These are phyloP conservation scores for Colletotrichum theobromicola DNA, from an alignment of 2,329 filamentous ascomycete species.

Conservation along the genomic window DNA sequence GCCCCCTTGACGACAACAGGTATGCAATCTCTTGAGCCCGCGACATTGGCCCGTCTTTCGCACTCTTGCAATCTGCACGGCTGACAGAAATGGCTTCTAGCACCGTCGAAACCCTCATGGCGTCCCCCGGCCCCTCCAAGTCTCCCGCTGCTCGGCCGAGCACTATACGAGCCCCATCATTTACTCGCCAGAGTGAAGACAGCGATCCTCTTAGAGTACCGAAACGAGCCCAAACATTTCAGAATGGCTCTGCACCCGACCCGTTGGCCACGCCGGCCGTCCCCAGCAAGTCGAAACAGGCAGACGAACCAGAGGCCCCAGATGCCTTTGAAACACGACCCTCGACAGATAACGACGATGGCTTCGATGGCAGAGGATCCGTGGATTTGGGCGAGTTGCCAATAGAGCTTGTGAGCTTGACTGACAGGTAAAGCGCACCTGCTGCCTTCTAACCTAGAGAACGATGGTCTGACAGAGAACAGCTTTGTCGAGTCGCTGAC, in stretches of 20 bases:
- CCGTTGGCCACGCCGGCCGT: constrained; percentile 17
- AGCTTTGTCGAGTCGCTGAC: constrained; percentile 92
- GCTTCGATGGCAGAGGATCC: constrained; percentile 57
- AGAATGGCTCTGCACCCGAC: constrained; percentile 40
- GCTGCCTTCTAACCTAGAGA: not conserved
- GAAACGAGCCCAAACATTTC: constrained; percentile 54
- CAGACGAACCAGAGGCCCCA: constrained; percentile 33
- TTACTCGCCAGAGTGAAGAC: constrained; percentile 31
- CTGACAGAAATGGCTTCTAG: constrained; percentile 18
- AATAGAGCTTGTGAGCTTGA: constrained; percentile 89
- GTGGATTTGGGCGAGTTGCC: constrained; percentile 88
- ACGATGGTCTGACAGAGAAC: constrained; percentile 8
- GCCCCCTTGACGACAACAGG: constrained; percentile 6
- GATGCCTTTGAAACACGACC: constrained; percentile 57
- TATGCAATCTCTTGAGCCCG: not conserved
- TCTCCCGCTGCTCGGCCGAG: constrained; percentile 33
- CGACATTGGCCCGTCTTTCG: not conserved
- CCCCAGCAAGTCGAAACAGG: constrained; percentile 3
- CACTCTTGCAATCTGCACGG: not conserved
- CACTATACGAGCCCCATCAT: constrained; percentile 34
- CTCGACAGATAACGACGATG: constrained; percentile 48
- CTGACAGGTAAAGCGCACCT: constrained; percentile 70
- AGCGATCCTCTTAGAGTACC: constrained; percentile 35
- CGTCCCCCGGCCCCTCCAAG: constrained; percentile 33
- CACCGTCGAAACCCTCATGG: constrained; percentile 32